Evolutionary conservation across 2,329 filamentous ascomycete species (phyloP).

Genomic region (Huntiella omanensis): DNA sequence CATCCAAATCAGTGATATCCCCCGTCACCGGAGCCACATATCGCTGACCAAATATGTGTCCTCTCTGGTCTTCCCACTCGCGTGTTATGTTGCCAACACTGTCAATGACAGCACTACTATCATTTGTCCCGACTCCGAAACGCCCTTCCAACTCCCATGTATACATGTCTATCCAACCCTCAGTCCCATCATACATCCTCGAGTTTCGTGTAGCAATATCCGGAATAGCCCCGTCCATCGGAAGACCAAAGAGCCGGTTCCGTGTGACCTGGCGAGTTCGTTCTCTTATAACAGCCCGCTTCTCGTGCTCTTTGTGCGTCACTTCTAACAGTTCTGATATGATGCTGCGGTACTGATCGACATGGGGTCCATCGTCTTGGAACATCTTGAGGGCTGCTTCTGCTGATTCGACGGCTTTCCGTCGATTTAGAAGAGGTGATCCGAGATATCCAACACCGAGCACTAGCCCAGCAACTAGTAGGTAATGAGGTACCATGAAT

Average conservation of each 20-base stretch:
- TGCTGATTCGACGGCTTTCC: background rate
- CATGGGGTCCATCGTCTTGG: background rate
- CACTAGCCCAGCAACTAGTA: background rate
- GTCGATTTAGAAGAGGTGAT: background rate
- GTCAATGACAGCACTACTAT: no score
- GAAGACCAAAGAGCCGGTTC: background rate
- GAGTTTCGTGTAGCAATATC: no score
- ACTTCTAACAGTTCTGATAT: background rate
- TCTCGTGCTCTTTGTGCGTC: background rate
- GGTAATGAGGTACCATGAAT: background rate
- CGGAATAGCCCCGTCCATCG: background rate
- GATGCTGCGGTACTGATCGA: background rate
- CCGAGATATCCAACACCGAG: background rate
- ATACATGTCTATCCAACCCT: no score
- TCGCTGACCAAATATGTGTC: no score
- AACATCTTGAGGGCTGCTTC: background rate
- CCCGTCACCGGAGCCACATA: no score
- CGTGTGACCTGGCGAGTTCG: background rate
- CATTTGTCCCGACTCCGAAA: no score
- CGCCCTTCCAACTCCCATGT: no score
- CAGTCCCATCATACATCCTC: no score
- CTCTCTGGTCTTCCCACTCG: no score
- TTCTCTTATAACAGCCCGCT: background rate
- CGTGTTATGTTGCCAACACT: no score
- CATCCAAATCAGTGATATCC: no score